Conservation (phyloP, 805 yeast genomes). For the Wickerhamiella musiphila region DNA sequence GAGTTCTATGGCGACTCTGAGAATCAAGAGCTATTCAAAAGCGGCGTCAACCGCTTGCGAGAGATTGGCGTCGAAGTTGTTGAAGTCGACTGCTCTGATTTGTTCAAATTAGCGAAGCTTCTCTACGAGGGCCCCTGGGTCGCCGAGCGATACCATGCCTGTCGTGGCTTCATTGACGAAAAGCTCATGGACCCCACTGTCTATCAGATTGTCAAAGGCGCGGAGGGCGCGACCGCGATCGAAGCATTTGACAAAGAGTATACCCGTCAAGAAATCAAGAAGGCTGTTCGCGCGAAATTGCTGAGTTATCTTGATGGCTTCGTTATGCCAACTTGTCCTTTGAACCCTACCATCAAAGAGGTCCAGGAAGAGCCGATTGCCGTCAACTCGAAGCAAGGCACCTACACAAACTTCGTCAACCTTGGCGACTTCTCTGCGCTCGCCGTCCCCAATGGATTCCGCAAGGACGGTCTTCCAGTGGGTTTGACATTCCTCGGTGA, state of each 20-base stretch:
- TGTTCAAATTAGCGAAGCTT: slow-evolving; percentile 68
- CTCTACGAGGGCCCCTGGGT: slow-evolving; percentile 99
- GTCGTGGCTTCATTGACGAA: slow-evolving; percentile 51
- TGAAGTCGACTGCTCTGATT: slow-evolving; percentile 53
- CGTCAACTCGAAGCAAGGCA: slow-evolving; percentile 83
- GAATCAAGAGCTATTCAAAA: slow-evolving; percentile 51
- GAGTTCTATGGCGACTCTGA: slow-evolving; percentile 66
- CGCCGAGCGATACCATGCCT: slow-evolving; percentile 80
- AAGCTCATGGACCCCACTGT: slow-evolving; percentile 82
- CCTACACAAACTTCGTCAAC: slow-evolving; percentile 96
- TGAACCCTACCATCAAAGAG: slow-evolving; percentile 67
- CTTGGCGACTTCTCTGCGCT: slow-evolving; percentile 84
- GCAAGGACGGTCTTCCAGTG: slow-evolving; percentile 72
- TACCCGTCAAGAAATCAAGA: slow-evolving; percentile 63
- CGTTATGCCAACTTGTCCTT: slow-evolving; percentile 85
- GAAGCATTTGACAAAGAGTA: slow-evolving; percentile 76
- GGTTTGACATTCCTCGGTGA: slow-evolving; percentile 76
- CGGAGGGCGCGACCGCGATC: slow-evolving; percentile 62
- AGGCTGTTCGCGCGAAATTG: slow-evolving; percentile 33
- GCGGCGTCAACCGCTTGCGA: slow-evolving; percentile 39
- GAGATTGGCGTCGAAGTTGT: slow-evolving; percentile 40
- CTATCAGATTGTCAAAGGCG: slow-evolving; percentile 53
- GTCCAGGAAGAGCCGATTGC: slow-evolving; percentile 61
- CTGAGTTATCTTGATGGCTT: slow-evolving; percentile 53
- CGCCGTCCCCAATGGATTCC: slow-evolving; percentile 82